Conservation (phyloP, 192 early-diverging fungal species). For the Linnemannia elongata region DNA sequence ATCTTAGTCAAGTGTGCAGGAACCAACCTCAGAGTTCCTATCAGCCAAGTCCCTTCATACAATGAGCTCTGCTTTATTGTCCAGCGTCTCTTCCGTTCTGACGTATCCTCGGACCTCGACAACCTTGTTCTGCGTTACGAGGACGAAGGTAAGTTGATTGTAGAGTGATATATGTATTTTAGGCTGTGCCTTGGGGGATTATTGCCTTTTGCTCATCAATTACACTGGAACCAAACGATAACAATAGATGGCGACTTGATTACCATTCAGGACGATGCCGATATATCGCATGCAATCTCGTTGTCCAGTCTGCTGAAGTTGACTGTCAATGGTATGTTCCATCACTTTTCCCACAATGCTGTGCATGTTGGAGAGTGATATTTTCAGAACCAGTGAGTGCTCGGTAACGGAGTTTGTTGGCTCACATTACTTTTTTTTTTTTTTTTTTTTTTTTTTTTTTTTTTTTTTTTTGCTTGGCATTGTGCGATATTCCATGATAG, state of each 20-base stretch:
- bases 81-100: slow-evolving; percentile 57
- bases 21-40: slow-evolving; percentile 61
- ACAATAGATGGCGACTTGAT: slow-evolving; percentile 64
- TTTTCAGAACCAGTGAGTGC: not conserved
- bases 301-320: slow-evolving; percentile 61
- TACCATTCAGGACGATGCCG: slow-evolving; percentile 64
- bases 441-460: not conserved
- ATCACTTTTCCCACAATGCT: not conserved
- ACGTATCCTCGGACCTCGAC: slow-evolving; percentile 54
- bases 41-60: slow-evolving; percentile 64
- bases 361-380: not conserved
- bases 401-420: not conserved
- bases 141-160: slow-evolving; percentile 58
- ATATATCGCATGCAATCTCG: slow-evolving; percentile 64
- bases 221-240: not conserved
- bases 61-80: slow-evolving; percentile 68
- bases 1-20: slow-evolving; percentile 59
- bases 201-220: not conserved
- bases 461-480: not conserved
- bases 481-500: not conserved
- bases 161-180: too few relatives aligned
- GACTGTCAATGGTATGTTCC: slow-evolving; percentile 57
- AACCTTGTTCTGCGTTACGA: slow-evolving; percentile 62
- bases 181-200: not conserved
- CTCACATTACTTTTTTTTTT: not conserved